These are phyloP conservation scores for Perilla frutescens DNA, from an alignment of 257 asterid species.

Conservation along the genomic window DNA sequence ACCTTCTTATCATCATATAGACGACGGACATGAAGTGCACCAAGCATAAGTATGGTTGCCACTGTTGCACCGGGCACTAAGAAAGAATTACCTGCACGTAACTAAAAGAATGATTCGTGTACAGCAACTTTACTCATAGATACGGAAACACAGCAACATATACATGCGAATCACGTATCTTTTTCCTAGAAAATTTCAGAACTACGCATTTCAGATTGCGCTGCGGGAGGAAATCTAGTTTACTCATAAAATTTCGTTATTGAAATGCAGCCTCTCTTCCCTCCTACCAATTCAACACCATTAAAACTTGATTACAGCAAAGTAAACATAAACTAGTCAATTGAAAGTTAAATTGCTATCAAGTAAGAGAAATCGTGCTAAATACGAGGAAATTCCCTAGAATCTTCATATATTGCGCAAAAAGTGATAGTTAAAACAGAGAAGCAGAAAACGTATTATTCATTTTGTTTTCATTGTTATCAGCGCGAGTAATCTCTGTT, in stretches of 20 bases:
- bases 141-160: neutral
- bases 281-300: slow-evolving; percentile 1
- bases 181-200: neutral
- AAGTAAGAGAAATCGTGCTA: slow-evolving; percentile 4
- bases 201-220: neutral
- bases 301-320: slow-evolving; percentile 22
- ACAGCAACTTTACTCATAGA: slow-evolving; percentile 8
- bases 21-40: slow-evolving; percentile 94
- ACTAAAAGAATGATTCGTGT: neutral
- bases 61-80: slow-evolving; percentile 93
- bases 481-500: neutral
- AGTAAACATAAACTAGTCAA: slow-evolving; percentile 1
- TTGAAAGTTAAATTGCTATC: neutral
- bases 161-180: neutral
- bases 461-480: neutral
- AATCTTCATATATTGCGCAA: neutral
- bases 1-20: slow-evolving; percentile 89
- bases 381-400: neutral
- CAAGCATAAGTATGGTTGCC: slow-evolving; percentile 94
- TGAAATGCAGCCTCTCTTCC: neutral
- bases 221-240: neutral
- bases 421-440: neutral
- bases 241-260: neutral
- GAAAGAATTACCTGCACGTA: slow-evolving; percentile 64
- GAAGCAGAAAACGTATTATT: neutral